Evolutionary conservation across 192 early-diverging fungal genomes (phyloP).

Genomic region (Gigaspora rosea): DNA sequence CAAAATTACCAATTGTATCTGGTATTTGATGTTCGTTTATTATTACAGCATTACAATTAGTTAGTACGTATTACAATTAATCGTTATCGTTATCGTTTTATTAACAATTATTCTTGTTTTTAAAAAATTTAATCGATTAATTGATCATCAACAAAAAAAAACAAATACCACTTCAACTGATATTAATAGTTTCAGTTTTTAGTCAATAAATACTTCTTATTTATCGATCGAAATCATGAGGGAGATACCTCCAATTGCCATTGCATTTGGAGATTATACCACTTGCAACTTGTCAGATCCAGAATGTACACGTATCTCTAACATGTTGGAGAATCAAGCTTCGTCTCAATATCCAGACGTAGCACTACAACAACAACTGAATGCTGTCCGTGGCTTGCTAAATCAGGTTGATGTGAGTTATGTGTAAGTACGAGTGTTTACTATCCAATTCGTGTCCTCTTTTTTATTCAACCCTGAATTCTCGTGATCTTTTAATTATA

Average conservation of each 20-base stretch:
- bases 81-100: too few relatives aligned
- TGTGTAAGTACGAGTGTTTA: conserved; percentile 16
- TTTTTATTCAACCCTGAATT: not conserved
- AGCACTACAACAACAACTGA: conserved; percentile 24
- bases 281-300: conserved; percentile 28
- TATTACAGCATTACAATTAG: too few relatives aligned
- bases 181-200: too few relatives aligned
- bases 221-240: not conserved
- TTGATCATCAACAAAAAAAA: too few relatives aligned
- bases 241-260: conserved; percentile 22
- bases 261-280: conserved; percentile 20
- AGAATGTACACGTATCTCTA: conserved; percentile 16
- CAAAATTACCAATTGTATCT: too few relatives aligned
- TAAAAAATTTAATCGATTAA: too few relatives aligned
- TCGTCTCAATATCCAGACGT: not conserved
- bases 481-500: not conserved
- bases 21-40: too few relatives aligned
- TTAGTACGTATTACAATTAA: too few relatives aligned
- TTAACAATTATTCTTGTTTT: too few relatives aligned
- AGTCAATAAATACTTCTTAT: too few relatives aligned
- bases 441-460: not conserved
- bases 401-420: conserved; percentile 33
- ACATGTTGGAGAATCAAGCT: conserved; percentile 2
- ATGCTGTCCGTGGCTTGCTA: conserved; percentile 8
- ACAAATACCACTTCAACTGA: too few relatives aligned